Evolutionary conservation across 2,329 filamentous ascomycete genomes (phyloP).

Genomic region (Simplicillium aogashimaense): DNA sequence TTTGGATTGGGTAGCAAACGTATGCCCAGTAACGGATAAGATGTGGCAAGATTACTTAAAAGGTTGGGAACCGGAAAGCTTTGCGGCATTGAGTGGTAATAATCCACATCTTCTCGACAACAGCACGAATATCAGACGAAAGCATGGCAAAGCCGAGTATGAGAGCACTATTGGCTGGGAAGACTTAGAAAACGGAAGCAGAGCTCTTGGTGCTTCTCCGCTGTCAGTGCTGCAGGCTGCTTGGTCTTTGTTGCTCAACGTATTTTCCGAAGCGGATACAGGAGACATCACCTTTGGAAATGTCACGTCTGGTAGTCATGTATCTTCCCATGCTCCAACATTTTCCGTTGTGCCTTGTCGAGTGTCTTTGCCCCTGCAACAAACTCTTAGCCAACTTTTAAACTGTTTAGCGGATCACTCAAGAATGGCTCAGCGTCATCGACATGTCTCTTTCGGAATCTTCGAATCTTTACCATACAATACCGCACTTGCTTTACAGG

Average conservation of each 20-base stretch:
- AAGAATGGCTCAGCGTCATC: conserved; percentile 10
- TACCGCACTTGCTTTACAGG: conserved; percentile 22
- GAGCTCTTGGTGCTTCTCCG: conserved; percentile 15
- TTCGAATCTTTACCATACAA: conserved; percentile 21
- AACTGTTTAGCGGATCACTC: conserved; percentile 8
- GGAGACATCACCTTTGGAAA: conserved; percentile 23
- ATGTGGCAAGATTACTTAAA: conserved; percentile 3
- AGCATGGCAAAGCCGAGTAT: conserved; percentile 5
- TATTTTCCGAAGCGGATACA: conserved; percentile 20
- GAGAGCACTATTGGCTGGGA: conserved; percentile 7
- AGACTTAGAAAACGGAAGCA: conserved; percentile 9
- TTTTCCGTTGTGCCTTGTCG: conserved; percentile 23
- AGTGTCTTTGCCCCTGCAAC: conserved; percentile 11
- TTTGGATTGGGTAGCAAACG: conserved; percentile 7
- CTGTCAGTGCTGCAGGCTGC: conserved; percentile 23
- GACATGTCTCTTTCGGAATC: conserved; percentile 14
- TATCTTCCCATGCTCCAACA: conserved; percentile 18
- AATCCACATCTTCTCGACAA: conserved; percentile 4
- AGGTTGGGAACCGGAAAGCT: conserved; percentile 12
- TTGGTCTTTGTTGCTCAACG: conserved; percentile 20
- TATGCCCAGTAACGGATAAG: conserved; percentile 7
- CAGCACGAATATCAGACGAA: too few species aligned
- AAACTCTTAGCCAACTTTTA: conserved; percentile 8
- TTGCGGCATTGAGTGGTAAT: conserved; percentile 11
- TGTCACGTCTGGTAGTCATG: conserved; percentile 19